Evolutionary conservation across 257 asterid species (phyloP), one percentile per base, ranked within the genome.

Genomic region (Penstemon newberryi): DNA sequence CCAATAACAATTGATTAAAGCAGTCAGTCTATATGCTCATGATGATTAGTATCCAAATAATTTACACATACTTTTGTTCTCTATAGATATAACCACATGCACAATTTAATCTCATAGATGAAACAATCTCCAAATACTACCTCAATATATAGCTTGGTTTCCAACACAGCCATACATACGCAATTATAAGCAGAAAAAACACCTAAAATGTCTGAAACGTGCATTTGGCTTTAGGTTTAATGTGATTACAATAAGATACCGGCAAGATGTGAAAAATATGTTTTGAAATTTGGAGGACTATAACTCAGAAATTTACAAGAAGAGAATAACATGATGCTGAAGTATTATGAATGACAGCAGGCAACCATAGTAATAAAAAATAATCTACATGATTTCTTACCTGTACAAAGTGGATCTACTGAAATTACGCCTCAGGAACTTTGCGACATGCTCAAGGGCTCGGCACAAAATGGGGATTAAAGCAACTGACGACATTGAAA

Each of bases 391-490:
- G 41, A 50, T 56, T 45, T 54, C 75, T 60, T 65, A 90, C 98
- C 94, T 86, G 86, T 86, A 93, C 86, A 93, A 78, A 62, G 88
- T 77, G 71, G 98, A 90, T 59, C 90, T 77, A 82, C 85, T 83
- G 71, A 90, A 90, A 83, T 93, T 93, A 67, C 85, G 90, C 76
- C 92, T 80, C 75, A 90, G 83, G 83, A 90, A 88, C 87, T 90
- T 93, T 2, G 96, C 95, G 66, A 88, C 88, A 72, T 73, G 89
- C 76, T 87, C 97, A 77, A 87, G 79, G 38, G 95, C 74, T 70
- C 90, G 89, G 63, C 97, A 91, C 45, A 87, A 77, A 68, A 94
- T 75, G 55, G 99, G 99, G 70, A 91, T 78, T 78, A 91, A 74
- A 76, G 97, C 89, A 81, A 91, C 97, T 94, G 96, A 70, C 69